Evolutionary conservation across 768 basidiomycete genomes (phyloP).

Genomic region (Tricholoma bakamatsutake): DNA sequence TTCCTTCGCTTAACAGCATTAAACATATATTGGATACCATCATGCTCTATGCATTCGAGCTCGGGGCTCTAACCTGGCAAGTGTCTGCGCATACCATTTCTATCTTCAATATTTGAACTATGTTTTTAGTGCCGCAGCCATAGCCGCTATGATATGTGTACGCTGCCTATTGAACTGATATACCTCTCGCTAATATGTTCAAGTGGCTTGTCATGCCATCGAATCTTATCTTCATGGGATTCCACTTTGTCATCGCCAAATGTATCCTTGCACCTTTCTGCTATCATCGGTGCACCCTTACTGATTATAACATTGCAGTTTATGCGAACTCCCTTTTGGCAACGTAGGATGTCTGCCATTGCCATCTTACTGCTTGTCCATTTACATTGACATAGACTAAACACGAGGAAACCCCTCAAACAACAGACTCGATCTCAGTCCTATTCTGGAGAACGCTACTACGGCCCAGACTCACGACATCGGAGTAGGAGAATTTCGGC

Average conservation of each 20-base stretch:
- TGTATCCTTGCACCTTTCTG: slow-evolving; percentile 20
- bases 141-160: slow-evolving; percentile 43
- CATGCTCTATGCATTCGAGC: slow-evolving; percentile 49
- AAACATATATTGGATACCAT: slow-evolving; percentile 42
- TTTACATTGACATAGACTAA: slow-evolving; percentile 20
- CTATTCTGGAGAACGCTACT: background rate
- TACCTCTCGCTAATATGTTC: background rate
- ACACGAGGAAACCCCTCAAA: slow-evolving; percentile 25
- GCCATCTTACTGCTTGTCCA: background rate
- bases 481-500: background rate
- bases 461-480: background rate
- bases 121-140: slow-evolving; percentile 30
- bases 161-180: slow-evolving; percentile 8
- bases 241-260: slow-evolving; percentile 51
- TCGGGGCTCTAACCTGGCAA: slow-evolving; percentile 44
- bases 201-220: slow-evolving; percentile 43
- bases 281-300: background rate
- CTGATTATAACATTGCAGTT: slow-evolving; percentile 19
- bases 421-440: background rate
- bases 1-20: slow-evolving; percentile 24
- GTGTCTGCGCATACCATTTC: background rate
- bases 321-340: slow-evolving; percentile 49
- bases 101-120: background rate
- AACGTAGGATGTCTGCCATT: slow-evolving; percentile 24
- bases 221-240: slow-evolving; percentile 47